Evolutionary conservation across 108 stramenopile species (phyloP).

Genomic region (Stephanodiscus minutulus): DNA sequence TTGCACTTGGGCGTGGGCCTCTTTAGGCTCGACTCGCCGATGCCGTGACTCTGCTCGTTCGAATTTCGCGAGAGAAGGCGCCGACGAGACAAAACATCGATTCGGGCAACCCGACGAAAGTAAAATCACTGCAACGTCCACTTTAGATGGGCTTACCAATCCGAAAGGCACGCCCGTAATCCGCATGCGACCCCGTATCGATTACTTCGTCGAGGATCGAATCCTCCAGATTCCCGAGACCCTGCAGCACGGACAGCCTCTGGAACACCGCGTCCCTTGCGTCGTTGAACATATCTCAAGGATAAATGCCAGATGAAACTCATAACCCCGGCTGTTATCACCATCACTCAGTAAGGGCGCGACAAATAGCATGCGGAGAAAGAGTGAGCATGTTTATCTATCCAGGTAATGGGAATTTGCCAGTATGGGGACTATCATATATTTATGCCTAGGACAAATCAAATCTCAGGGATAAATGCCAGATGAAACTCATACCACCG

Average conservation of each 20-base stretch:
- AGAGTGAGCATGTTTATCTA: too few relatives aligned
- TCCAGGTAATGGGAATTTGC: too few relatives aligned
- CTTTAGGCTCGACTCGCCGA: constrained; percentile 69
- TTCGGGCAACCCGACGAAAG: not conserved
- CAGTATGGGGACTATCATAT: too few relatives aligned
- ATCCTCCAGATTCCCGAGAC: constrained; percentile 46
- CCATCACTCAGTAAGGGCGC: too few relatives aligned
- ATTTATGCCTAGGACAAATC: too few relatives aligned
- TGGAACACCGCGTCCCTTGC: constrained; percentile 57
- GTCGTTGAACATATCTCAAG: constrained; percentile 33
- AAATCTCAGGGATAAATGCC: too few relatives aligned
- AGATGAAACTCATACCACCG: too few relatives aligned
- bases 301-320: too few relatives aligned
- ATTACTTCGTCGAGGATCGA: constrained; percentile 71
- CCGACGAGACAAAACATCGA: not conserved
- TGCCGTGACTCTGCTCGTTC: constrained; percentile 62
- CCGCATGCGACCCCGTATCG: constrained; percentile 74
- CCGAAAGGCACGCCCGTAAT: constrained; percentile 81
- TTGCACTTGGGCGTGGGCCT: constrained; percentile 54
- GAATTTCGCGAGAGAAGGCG: not conserved
- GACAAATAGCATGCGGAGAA: too few relatives aligned
- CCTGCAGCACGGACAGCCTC: constrained; percentile 58
- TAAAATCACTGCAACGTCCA: not conserved
- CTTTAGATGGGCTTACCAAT: constrained; percentile 44
- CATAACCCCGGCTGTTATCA: too few relatives aligned